Conservation (phyloP, 495 filamentous ascomycete genomes). For the Aspergillus wentii region DNA sequence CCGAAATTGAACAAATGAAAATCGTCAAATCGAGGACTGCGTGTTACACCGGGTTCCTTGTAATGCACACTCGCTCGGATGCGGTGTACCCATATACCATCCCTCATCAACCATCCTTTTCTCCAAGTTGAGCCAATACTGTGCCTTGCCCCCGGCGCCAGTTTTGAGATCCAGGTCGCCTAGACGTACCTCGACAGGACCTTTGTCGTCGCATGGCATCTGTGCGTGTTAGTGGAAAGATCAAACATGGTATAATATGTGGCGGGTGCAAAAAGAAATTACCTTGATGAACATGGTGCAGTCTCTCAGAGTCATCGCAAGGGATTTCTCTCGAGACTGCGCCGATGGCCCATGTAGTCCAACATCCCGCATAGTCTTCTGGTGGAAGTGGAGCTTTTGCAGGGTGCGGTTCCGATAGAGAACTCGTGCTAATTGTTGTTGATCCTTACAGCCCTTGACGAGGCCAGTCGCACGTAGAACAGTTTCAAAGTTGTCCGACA, state of each 20-base stretch:
- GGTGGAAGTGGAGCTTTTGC: constrained; percentile 27
- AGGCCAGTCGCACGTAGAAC: constrained; percentile 31
- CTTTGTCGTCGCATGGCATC: constrained; percentile 25
- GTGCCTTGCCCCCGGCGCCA: constrained; percentile 57
- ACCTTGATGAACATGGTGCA: constrained; percentile 78
- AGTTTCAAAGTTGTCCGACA: constrained; percentile 34
- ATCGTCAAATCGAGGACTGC: constrained; percentile 15
- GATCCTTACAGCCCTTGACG: constrained; percentile 33
- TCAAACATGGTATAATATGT: neutral
- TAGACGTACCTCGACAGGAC: constrained; percentile 63
- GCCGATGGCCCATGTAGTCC: constrained; percentile 30
- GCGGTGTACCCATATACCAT: constrained; percentile 58
- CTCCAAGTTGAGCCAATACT: constrained; percentile 70
- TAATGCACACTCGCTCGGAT: constrained; percentile 28
- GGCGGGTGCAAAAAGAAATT: neutral
- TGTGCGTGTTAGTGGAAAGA: constrained; percentile 7
- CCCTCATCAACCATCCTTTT: constrained; percentile 57
- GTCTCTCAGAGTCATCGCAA: constrained; percentile 86
- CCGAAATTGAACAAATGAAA: constrained; percentile 4
- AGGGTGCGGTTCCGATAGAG: constrained; percentile 33
- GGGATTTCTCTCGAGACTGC: constrained; percentile 28
- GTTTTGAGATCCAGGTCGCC: constrained; percentile 89
- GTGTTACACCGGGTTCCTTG: constrained; percentile 12
- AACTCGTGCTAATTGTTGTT: constrained; percentile 27
- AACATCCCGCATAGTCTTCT: constrained; percentile 29